These are phyloP conservation scores for Noccaea caerulescens DNA, from an alignment of 345 rosid species.

Conservation along the genomic window DNA sequence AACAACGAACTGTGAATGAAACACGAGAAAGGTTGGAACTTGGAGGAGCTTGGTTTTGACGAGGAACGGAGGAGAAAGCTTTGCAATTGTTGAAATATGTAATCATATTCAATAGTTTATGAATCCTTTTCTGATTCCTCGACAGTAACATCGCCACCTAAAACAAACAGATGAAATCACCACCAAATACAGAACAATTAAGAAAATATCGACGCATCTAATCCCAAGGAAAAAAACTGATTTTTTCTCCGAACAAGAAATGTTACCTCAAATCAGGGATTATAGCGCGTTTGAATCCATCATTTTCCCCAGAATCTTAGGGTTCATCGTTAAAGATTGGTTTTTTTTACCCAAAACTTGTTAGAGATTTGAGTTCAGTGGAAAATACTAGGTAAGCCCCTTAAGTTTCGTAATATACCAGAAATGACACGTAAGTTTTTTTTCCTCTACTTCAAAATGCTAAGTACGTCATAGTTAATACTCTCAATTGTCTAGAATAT, in stretches of 20 bases:
- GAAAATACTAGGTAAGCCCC: not conserved
- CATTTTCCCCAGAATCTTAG: slow-evolving; percentile 5
- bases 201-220: not conserved
- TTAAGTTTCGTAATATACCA: not conserved
- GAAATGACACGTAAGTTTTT: not conserved
- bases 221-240: not conserved
- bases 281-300: slow-evolving; percentile 11
- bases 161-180: not conserved
- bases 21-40: slow-evolving; percentile 44
- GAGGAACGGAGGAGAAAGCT: slow-evolving; percentile 39
- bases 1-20: slow-evolving; percentile 42
- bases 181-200: not conserved
- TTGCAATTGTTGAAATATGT: slow-evolving; percentile 38
- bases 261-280: not conserved
- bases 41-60: slow-evolving; percentile 36
- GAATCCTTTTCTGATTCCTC: slow-evolving; percentile 39
- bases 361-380: not conserved
- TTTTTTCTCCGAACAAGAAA: not conserved
- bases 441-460: not conserved
- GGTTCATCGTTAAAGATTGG: slow-evolving; percentile 17
- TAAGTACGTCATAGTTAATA: not conserved
- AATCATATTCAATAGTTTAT: slow-evolving; percentile 46
- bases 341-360: slow-evolving; percentile 24
- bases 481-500: not conserved
- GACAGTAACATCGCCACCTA: slow-evolving; percentile 48